A percentile compares a stretch with the other conserved stretches of the same genome.
Evolutionary conservation across 2,329 filamentous ascomycete genomes (phyloP).

Genomic region (Neoarthrinium moseri): DNA sequence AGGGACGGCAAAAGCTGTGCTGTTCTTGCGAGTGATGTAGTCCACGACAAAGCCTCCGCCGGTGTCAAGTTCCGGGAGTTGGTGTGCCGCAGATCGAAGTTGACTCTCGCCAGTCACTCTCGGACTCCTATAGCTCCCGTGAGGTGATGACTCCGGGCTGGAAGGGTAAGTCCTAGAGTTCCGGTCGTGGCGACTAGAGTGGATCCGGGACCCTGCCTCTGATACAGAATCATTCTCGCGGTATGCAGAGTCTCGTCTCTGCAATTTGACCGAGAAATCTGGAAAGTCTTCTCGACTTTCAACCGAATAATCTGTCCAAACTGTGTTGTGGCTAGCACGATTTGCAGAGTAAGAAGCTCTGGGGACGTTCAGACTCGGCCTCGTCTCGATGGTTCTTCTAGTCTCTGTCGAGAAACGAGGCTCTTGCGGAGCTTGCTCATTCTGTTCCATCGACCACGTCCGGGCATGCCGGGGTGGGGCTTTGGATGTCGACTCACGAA

Average conservation of each 20-base stretch:
- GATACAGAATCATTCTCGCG: slow-evolving; percentile 24
- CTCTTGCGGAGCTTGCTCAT: slow-evolving; percentile 19
- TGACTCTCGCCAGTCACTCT: slow-evolving; percentile 20
- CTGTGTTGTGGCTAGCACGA: slow-evolving; percentile 53
- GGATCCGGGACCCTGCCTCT: slow-evolving; percentile 25
- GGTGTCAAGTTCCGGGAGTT: slow-evolving; percentile 50
- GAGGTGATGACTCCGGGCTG: slow-evolving; percentile 31
- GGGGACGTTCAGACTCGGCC: slow-evolving; percentile 48
- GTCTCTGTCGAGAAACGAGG: slow-evolving; percentile 25
- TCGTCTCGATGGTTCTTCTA: slow-evolving; percentile 33
- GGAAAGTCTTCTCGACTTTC: slow-evolving; percentile 47
- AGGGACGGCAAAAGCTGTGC: slow-evolving; percentile 20
- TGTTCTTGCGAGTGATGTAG: slow-evolving; percentile 36
- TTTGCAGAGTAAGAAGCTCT: slow-evolving; percentile 40
- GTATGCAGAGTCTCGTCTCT: slow-evolving; percentile 20
- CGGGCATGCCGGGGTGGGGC: slow-evolving; percentile 13
- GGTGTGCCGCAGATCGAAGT: slow-evolving; percentile 24
- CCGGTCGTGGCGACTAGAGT: slow-evolving; percentile 25
- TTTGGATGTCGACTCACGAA: slow-evolving; percentile 14
- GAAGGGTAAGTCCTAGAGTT: slow-evolving; percentile 25
- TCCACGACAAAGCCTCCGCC: slow-evolving; percentile 50
- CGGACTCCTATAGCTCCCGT: slow-evolving; percentile 25
- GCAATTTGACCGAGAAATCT: slow-evolving; percentile 24
- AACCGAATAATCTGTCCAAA: slow-evolving; percentile 61
- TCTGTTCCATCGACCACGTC: slow-evolving; percentile 14